Evolutionary conservation across 2,329 filamentous ascomycete species (phyloP).

Genomic region (Colletotrichum musae): DNA sequence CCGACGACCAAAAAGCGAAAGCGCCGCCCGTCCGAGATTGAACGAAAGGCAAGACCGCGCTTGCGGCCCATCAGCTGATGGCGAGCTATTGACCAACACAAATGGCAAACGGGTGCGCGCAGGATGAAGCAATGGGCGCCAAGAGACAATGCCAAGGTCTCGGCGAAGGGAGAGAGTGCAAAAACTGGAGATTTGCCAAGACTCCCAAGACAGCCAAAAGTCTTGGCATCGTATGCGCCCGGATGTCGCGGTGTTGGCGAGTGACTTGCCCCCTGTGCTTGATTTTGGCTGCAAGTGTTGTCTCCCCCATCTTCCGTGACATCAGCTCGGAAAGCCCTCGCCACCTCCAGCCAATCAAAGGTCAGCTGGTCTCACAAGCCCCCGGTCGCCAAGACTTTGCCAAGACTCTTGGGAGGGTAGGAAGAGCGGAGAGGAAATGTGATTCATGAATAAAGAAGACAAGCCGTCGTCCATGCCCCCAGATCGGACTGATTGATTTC

Average conservation of each 20-base stretch:
- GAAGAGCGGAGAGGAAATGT: conserved; percentile 42
- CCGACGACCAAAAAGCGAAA: not conserved
- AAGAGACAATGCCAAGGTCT: conserved; percentile 38
- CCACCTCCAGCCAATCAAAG: conserved; percentile 29
- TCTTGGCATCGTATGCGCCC: conserved; percentile 42
- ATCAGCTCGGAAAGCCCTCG: conserved; percentile 39
- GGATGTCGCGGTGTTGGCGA: conserved; percentile 40
- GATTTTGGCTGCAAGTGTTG: not conserved
- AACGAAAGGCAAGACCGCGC: conserved; percentile 14
- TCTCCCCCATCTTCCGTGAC: conserved; percentile 31
- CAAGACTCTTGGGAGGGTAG: conserved; percentile 37
- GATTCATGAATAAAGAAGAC: conserved; percentile 41
- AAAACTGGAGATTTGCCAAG: conserved; percentile 41
- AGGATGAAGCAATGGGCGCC: conserved; percentile 39
- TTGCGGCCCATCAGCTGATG: conserved; percentile 38
- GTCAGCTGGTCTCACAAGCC: conserved; percentile 23
- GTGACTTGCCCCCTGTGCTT: conserved; percentile 3
- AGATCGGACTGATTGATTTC: conserved; percentile 19
- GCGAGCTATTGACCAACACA: conserved; percentile 31
- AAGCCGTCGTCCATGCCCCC: conserved; percentile 38
- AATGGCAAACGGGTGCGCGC: conserved; percentile 33
- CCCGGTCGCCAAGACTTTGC: conserved; percentile 39
- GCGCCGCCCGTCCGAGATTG: not conserved
- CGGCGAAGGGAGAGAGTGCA: conserved; percentile 33
- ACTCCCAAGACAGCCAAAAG: conserved; percentile 40